Conservation (phyloP, 805 yeast species). For the Wickerhamomyces canadensis region DNA sequence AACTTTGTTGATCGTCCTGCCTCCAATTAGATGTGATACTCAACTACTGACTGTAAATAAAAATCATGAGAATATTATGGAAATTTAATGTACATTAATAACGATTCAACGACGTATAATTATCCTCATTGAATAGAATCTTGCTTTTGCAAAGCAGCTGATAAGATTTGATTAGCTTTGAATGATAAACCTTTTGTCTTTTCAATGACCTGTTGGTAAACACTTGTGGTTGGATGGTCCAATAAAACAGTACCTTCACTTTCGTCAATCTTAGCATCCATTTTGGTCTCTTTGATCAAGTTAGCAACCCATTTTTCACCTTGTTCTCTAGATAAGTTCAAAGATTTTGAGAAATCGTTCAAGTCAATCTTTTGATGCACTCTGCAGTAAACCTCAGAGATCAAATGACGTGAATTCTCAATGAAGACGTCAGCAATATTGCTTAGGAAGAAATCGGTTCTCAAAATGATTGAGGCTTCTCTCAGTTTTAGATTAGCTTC, state of each 20-base stretch:
- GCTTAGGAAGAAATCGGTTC: constrained; percentile 53
- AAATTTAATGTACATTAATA: not conserved
- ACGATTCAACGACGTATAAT: not conserved
- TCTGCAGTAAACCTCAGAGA: constrained; percentile 48
- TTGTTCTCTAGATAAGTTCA: constrained; percentile 40
- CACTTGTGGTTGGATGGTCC: constrained; percentile 48
- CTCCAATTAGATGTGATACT: not conserved
- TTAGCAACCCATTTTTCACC: constrained; percentile 48
- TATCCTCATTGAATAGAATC: constrained; percentile 5
- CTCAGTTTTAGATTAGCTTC: constrained; percentile 42
- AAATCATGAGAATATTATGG: not conserved
- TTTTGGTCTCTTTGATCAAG: constrained; percentile 42
- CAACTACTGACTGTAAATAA: not conserved
- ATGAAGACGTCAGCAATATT: constrained; percentile 35
- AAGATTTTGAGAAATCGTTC: constrained; percentile 35
- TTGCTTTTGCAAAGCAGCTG: constrained; percentile 34
- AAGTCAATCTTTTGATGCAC: constrained; percentile 47
- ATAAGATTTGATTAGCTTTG: constrained; percentile 52
- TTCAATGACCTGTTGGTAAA: constrained; percentile 64
- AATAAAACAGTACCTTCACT: constrained; percentile 46
- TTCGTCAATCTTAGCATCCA: constrained; percentile 51
- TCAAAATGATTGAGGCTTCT: constrained; percentile 42
- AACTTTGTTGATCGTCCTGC: constrained; percentile 18
- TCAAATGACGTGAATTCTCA: constrained; percentile 42
- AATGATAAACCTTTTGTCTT: constrained; percentile 61